Evolutionary conservation across 2,329 filamentous ascomycete species (phyloP).

Genomic region (Diaporthe velutina): DNA sequence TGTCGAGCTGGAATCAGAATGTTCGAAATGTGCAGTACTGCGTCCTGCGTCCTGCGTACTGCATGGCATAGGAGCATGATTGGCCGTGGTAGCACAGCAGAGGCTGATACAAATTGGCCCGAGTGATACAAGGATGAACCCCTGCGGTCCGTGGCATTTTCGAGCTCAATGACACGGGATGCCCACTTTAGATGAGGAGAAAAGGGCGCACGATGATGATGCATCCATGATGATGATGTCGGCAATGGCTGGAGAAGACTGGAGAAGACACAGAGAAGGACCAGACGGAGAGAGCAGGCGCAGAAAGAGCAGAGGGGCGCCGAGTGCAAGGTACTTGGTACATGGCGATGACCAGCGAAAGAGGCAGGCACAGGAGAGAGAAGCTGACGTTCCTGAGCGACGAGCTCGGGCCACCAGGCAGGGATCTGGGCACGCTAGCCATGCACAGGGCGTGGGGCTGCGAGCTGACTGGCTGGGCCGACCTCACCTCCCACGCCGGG

Average conservation of each 20-base stretch:
- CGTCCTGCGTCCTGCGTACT: no score
- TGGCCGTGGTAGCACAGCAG: background rate
- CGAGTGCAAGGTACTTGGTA: background rate
- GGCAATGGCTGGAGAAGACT: background rate
- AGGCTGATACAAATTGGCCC: conserved; percentile 10
- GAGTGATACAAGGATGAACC: conserved; percentile 21
- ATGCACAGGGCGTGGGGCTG: conserved; percentile 30
- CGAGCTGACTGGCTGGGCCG: conserved; percentile 32
- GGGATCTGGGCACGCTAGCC: background rate
- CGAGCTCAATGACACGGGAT: conserved; percentile 24
- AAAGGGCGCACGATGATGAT: conserved; percentile 34
- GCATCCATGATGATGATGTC: conserved; percentile 26
- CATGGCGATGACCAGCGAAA: background rate
- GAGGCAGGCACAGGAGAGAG: background rate
- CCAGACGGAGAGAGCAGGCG: background rate
- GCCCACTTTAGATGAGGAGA: conserved; percentile 27
- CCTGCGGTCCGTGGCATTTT: conserved; percentile 12
- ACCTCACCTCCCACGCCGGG: conserved; percentile 30
- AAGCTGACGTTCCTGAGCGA: conserved; percentile 21
- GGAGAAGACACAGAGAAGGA: background rate
- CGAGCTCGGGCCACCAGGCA: conserved; percentile 21
- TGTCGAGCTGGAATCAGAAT: background rate
- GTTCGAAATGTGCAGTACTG: background rate
- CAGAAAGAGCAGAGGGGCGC: background rate
- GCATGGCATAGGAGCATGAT: background rate